phyloP scores from a whole-genome alignment of 2,329 filamentous ascomycete genomes.

The Pestalotiopsis sp. region DNA sequence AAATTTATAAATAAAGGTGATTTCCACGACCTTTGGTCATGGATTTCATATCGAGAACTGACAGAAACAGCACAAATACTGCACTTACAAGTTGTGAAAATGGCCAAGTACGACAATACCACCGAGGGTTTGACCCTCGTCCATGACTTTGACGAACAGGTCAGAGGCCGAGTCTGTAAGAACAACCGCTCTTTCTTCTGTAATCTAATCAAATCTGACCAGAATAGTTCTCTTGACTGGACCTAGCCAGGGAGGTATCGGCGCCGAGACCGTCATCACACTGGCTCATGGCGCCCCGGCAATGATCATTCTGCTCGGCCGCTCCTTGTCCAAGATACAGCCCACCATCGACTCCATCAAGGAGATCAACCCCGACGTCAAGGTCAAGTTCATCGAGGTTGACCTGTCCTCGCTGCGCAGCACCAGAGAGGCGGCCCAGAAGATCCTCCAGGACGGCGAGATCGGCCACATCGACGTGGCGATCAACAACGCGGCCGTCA shows the following conservation, averaged over 20 bases:
- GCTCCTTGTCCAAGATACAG: conserved; percentile 27
- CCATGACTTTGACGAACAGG: conserved; percentile 21
- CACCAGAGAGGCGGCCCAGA: conserved; percentile 32
- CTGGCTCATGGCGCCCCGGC: conserved; percentile 31
- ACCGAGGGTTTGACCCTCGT: conserved; percentile 21
- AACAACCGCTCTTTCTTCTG: neutral
- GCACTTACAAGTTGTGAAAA: neutral
- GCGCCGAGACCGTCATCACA: conserved; percentile 32
- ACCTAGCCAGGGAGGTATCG: conserved; percentile 33
- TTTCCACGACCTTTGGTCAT: neutral
- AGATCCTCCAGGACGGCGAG: conserved; percentile 30
- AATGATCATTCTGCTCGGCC: conserved; percentile 31
- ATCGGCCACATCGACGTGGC: conserved; percentile 29
- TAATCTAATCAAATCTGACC: neutral
- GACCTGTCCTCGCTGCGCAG: conserved; percentile 33
- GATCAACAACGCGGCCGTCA: conserved; percentile 42
- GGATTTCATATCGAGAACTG: neutral
- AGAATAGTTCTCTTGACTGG: conserved; percentile 33
- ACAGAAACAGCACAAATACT: neutral
- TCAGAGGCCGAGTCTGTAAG: conserved; percentile 29
- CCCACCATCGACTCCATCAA: conserved; percentile 30
- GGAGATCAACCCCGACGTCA: conserved; percentile 20
- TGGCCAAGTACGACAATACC: conserved; percentile 14
- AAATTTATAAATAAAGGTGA: neutral
- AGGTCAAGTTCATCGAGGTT: conserved; percentile 28